Base-by-base conservation (phyloP, 2,329 filamentous ascomycete genomes). In the Alternaria hordeiaustralica region DNA sequence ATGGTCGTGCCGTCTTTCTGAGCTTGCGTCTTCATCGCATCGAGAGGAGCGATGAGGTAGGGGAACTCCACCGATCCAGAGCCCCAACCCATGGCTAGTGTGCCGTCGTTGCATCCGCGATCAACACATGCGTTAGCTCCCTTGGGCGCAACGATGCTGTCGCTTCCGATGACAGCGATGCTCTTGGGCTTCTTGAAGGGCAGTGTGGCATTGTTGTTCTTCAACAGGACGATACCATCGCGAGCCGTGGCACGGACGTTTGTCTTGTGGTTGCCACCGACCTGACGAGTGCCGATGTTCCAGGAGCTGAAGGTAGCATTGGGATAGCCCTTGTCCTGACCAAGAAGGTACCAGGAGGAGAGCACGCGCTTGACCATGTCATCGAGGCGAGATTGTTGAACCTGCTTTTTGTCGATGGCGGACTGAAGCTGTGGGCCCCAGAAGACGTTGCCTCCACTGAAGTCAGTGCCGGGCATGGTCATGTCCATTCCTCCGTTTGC, bases 91-190 rank as follows among this genome's bases (percentile, higher is more conserved):
- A 91, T 90, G 15, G 88, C 89, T 5, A 92, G 82, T 3, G 87
- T 89, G 13, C 88, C 88, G 45, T 87, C 85, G 77, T 81, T 84
- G 76, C 84, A 90, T 72, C 79, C 88, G 28, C 92, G 88, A 79
- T 96, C 91, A 10, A 75, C 63, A 54, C 94, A 97, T 26, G 91
- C 89, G 72, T 97, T 97, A 25, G 92, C 89, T 1, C 95, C 95
- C 21, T 84, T 85, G 0, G 86, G 84, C 75, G 92, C 95, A 15
- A 89, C 85, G 1, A 92, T 92, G 15, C 94, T 92, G 78, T 98
- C 95, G 55, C 93, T 90, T 20, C 95, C 95, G 71, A 97, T 75
- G 15, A 80, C 75, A 11, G 78, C 78, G 26, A 87, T 57, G 94
- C 70, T 95, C 92, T 76, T 89, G 80, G 62, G 88, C 58, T 77